A percentile compares a stretch with the other conserved stretches of the same genome.
Conservation (phyloP, 805 yeast species). For the Wickerhamomyces subpelliculosus region DNA sequence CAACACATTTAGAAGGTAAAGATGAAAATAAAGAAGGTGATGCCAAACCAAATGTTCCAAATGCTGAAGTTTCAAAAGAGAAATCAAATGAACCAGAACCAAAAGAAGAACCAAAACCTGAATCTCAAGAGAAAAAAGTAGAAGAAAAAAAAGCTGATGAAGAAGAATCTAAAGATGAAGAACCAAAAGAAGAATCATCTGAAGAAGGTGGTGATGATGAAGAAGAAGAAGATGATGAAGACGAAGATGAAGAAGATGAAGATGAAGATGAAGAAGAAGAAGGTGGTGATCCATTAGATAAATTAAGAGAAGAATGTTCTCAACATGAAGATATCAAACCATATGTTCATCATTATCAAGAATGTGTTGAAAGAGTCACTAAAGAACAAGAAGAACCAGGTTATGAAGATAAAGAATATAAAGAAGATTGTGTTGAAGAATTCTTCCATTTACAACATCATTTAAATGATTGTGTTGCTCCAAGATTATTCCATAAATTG, state of each 20-base stretch:
- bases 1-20: neutral
- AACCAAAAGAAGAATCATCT: constrained; percentile 4
- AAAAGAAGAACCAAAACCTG: constrained; percentile 5
- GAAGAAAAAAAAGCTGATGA: constrained; percentile 1
- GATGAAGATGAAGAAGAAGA: constrained; percentile 71
- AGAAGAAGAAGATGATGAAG: constrained; percentile 25
- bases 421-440: constrained; percentile 98
- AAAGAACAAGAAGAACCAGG: constrained; percentile 78
- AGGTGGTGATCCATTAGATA: constrained; percentile 58
- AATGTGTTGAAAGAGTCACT: constrained; percentile 92
- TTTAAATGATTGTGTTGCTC: constrained; percentile 85
- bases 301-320: constrained; percentile 61
- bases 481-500: constrained; percentile 78
- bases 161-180: neutral
- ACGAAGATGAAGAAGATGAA: constrained; percentile 52
- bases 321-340: constrained; percentile 62
- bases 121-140: neutral
- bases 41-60: constrained; percentile 16
- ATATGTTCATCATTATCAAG: constrained; percentile 81
- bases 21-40: constrained; percentile 4
- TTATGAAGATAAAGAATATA: constrained; percentile 70
- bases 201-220: constrained; percentile 1
- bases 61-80: constrained; percentile 8
- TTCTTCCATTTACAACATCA: constrained; percentile 96
- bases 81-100: constrained; percentile 18